phyloP scores from a whole-genome alignment of 192 early-diverging fungal genomes.

The Anaeromyces robustus region DNA sequence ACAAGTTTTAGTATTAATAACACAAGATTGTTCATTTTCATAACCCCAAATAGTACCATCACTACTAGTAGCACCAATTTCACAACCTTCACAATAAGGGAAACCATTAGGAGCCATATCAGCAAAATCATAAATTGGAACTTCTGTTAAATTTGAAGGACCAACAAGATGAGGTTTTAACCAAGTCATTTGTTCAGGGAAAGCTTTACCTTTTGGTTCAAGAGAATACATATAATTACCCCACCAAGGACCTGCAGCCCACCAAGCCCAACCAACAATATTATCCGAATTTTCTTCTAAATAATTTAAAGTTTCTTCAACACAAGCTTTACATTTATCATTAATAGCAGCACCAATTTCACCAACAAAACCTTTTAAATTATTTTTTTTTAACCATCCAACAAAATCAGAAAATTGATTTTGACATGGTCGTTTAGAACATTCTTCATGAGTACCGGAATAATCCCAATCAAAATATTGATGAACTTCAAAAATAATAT shows the following conservation, averaged over 20 bases:
- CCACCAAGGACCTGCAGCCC: constrained; percentile 12
- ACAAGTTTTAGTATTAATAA: neutral
- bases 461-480: constrained; percentile 13
- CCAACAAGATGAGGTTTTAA: neutral
- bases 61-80: neutral
- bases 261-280: constrained; percentile 4
- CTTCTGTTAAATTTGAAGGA: neutral
- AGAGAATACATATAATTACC: neutral
- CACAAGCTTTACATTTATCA: neutral
- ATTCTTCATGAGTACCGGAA: constrained; percentile 2
- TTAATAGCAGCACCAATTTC: constrained; percentile 7
- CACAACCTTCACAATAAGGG: neutral
- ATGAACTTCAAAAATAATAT: constrained; percentile 14
- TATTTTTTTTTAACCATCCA: constrained; percentile 6
- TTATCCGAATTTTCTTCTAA: constrained; percentile 3
- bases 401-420: neutral
- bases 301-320: constrained; percentile 1
- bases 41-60: neutral
- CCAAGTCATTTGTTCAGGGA: neutral
- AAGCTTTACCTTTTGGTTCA: neutral
- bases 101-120: neutral
- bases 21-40: neutral
- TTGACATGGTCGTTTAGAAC: neutral
- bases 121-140: neutral
- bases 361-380: constrained; percentile 11